A percentile compares a stretch with the other conserved stretches of the same genome.
These are phyloP conservation scores for Escovopsis weberi DNA, from an alignment of 2,329 filamentous ascomycete genomes.

Conservation along the genomic window DNA sequence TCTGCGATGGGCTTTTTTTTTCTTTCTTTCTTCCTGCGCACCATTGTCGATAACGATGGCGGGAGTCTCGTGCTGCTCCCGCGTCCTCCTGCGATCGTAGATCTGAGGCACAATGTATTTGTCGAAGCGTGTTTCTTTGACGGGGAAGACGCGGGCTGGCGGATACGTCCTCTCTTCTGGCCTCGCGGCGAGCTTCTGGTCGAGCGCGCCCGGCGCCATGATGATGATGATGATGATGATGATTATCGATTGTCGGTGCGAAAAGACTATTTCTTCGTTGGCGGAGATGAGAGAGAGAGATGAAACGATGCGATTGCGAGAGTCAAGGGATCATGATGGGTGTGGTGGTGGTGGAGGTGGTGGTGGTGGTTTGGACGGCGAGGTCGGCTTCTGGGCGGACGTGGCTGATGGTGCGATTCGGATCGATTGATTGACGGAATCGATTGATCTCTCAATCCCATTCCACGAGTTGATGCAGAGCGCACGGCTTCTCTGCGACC, in stretches of 20 bases:
- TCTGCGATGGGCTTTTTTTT: too few species aligned
- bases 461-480: too few species aligned
- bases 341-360: background rate
- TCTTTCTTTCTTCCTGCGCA: conserved; percentile 23
- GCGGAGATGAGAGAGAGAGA: background rate
- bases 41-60: conserved; percentile 98
- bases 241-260: background rate
- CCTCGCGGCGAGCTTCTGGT: conserved; percentile 23
- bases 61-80: conserved; percentile 40
- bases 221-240: conserved; percentile 18
- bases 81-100: conserved; percentile 59
- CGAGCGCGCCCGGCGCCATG: conserved; percentile 42
- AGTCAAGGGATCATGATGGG: conserved; percentile 4
- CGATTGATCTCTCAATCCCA: too few species aligned
- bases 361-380: background rate
- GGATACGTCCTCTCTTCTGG: conserved; percentile 31
- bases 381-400: too few species aligned
- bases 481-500: too few species aligned
- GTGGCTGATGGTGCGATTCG: too few species aligned
- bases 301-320: conserved; percentile 2
- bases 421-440: too few species aligned
- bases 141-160: conserved; percentile 42
- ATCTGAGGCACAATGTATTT: conserved; percentile 36
- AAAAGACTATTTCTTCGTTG: background rate
- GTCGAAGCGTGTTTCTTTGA: conserved; percentile 48